Evolutionary conservation across 2,329 filamentous ascomycete species (phyloP).

Genomic region (Colletotrichum kahawae): DNA sequence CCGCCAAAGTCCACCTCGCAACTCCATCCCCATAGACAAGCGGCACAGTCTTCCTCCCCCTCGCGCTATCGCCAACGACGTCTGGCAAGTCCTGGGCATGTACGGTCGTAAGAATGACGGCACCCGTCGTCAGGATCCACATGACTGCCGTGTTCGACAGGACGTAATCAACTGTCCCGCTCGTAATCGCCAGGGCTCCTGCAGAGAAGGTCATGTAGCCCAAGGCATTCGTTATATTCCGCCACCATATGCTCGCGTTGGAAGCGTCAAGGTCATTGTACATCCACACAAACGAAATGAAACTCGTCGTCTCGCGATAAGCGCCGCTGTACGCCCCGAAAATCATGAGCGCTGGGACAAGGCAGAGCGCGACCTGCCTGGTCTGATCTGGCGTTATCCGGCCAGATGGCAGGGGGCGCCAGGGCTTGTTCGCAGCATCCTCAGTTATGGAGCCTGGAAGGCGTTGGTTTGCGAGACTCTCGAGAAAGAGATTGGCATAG

Average conservation of each 20-base stretch:
- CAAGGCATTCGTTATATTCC: not conserved
- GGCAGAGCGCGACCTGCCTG: conserved; percentile 25
- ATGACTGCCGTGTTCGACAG: not conserved
- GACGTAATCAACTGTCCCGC: not conserved
- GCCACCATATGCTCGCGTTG: conserved; percentile 30
- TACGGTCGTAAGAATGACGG: not conserved
- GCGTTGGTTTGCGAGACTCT: conserved; percentile 41
- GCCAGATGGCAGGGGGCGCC: conserved; percentile 33
- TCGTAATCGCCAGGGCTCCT: not conserved
- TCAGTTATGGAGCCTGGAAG: conserved; percentile 35
- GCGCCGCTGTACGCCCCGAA: conserved; percentile 22
- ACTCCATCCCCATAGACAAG: not conserved
- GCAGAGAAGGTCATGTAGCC: not conserved
- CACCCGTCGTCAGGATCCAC: not conserved
- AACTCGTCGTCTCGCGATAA: conserved; percentile 29
- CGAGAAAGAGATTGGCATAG: not conserved
- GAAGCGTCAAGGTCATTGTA: conserved; percentile 45
- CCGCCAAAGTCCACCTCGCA: not conserved
- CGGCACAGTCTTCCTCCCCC: not conserved
- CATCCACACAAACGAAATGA: conserved; percentile 38
- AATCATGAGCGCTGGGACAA: conserved; percentile 25
- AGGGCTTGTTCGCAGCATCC: conserved; percentile 46
- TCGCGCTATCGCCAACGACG: not conserved
- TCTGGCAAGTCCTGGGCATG: not conserved
- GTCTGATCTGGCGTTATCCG: conserved; percentile 30